Base-by-base conservation (phyloP, 306 rosid species). In the Abrus pulchellus region DNA sequence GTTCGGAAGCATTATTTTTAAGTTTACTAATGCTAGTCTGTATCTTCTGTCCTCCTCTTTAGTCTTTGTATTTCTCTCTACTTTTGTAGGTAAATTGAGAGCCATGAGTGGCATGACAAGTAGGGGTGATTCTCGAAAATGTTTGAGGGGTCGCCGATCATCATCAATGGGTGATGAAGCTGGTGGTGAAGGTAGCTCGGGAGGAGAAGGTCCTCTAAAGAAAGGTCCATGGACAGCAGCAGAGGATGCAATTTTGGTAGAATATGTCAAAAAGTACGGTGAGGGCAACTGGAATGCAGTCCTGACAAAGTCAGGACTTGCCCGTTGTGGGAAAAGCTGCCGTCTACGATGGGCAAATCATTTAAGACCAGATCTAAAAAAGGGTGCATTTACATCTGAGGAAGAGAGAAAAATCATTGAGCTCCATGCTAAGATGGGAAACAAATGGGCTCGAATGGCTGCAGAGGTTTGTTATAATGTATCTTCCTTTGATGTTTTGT, bases 371-470 rank as follows among this genome's bases (percentile, higher is more conserved):
- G 88, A 90, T 84, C 81, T 94, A 67, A 94, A 82, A 85, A 94
- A 90, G 73, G 97, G 97, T 65, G 83, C 90, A 57, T 86, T 94
- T 77, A 89, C 90, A 14, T 32, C 68, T 2, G 94, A 90, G 36
- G 98, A 94, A 83, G 94, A 94, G 80, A 75, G n/a, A 3, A 30
- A 48, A 48, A 88, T 94, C 61, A 53, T 89, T 82, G 88, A 87
- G 66, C 90, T 89, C 43, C 97, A 94, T 70, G 86, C 89, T 48
- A 83, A 62, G 65, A 79, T 90, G 85, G 97, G 97, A 74, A 92
- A 90, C 87, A 94, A 90, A 89, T 94, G 98, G 98, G 90, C 97
- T 13, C 90, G 86, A 47, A 94, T 94, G 94, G 97, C 98, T 5
- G 83, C 92, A 59, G 63, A 81, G 90, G 90, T 87, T 78, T 45